Base-by-base conservation (phyloP, 768 basidiomycete species). In the Cyclocybe cylindracea region DNA sequence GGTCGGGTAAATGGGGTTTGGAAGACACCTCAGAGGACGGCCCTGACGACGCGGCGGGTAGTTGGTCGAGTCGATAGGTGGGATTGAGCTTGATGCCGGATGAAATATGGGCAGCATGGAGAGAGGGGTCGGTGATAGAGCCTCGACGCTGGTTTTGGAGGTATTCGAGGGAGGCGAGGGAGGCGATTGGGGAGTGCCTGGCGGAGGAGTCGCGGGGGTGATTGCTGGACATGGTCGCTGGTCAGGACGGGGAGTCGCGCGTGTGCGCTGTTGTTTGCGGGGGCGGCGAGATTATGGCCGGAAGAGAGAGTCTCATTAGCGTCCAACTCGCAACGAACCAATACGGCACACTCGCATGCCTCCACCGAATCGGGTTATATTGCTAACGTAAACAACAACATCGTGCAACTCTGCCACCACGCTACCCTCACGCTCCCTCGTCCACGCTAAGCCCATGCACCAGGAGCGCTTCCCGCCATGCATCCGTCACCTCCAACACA, bases 121-220 rank as follows among this genome's bases (percentile, higher is more conserved):
- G 77, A 38, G 86, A 85, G 3, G 89, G 89, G 74, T 92, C 91
- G 7, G 89, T 89, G 64, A 90, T 86, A 2, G 91, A 91, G 53
- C 88, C 88, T 51, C 89, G 73, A n/a, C 89, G 82, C 63, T 91
- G 90, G 48, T 80, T 89, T 66, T 90, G 89, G 19, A 91, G 78
- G 65, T 80, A 85, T 65, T 90, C 86, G 61, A 91, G 83, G 7
- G 89, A 89, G 2, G 86, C 84, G 31, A 92, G 79, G 48, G 87
- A 79, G 3, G 82, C 74, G 42, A 79, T 72, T 13, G 84, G 79
- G 33, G 80, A 79, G 58, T 75, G 79, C 58, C 78, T 72, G 42
- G 72, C 54, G 31, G 70, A 52, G 18, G 70, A 50, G 19, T 60
- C 58, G 39, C 56, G 53, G 37, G 49, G 52, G 62, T 51, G 29